Evolutionary conservation across 306 rosid genomes (phyloP), one percentile per base, ranked within the genome.

Genomic region (Pterocarpus santalinus): DNA sequence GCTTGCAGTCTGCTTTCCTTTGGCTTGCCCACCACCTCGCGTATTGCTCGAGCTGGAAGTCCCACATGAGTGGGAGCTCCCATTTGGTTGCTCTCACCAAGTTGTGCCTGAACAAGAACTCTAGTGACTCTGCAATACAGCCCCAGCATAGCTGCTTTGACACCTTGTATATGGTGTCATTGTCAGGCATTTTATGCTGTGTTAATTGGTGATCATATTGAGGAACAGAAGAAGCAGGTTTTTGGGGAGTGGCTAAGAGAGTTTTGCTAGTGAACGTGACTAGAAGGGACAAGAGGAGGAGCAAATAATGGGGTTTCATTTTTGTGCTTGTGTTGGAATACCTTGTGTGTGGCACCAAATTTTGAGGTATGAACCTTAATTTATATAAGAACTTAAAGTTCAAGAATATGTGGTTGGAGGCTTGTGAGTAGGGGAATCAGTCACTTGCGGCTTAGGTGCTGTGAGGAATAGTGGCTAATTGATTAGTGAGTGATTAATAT

Each of bases 111-210:
- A 85, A 94, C 30, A 94, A 58, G 77, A 92, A 95, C 46, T 95
- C 86, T 7, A 95, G 13, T 1, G 98, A 89, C 73, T 92, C 98
- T 1, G 75, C 85, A 0, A 90, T n/a, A 91, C 98, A 95, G 0
- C 91, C 91, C 97, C 88, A 90, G 83, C 98, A 95, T 14, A 92
- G 87, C 12, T 92, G 92, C 85, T 92, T 92, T 2, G 98, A 92
- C 2, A 90, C 75, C 22, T 36, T 70, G 82, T 84, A 87, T 61
- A 92, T 82, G 72, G 97, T 92, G 8, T 91, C 89, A 35, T 91
- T 91, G 81, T 90, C 87, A 12, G 84, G 75, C 9, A 7, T 83
- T 57, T 75, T 88, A 44, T 56, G 68, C 1, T 78, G 85, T 13
- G 32, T 70, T 28, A 72, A 58, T 83, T 83, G 73, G 34, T 79